Conservation (phyloP, 345 rosid genomes). For the Gossypium sturtianum region DNA sequence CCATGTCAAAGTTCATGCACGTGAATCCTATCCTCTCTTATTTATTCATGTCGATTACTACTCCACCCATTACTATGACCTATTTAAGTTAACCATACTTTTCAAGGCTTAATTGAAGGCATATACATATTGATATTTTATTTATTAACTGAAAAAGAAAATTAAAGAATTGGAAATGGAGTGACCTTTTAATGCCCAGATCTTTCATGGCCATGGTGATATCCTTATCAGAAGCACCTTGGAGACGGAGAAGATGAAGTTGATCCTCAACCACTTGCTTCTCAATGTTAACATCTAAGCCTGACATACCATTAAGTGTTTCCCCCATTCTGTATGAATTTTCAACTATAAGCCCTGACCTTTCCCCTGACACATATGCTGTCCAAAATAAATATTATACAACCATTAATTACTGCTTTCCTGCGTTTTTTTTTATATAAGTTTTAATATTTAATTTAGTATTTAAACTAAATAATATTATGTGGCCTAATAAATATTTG, state of each 20-base stretch:
- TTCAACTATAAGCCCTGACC: slow-evolving; percentile 42
- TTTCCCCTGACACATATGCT: slow-evolving; percentile 69
- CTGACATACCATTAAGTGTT: slow-evolving; percentile 41
- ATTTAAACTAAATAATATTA: too few relatives aligned
- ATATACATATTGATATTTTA: too few relatives aligned
- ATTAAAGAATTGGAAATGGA: neutral
- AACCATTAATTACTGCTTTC: neutral
- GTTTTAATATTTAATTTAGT: too few relatives aligned
- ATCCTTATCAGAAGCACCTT: slow-evolving; percentile 30
- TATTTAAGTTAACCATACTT: too few relatives aligned
- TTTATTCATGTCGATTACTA: neutral
- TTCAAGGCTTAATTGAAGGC: too few relatives aligned
- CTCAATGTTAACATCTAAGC: slow-evolving; percentile 50
- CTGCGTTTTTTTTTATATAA: neutral
- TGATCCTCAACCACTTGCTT: slow-evolving; percentile 37
- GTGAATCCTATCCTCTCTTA: neutral
- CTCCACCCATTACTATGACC: too few relatives aligned
- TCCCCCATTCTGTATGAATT: slow-evolving; percentile 42
- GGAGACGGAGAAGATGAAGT: slow-evolving; percentile 33
- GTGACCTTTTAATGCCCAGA: slow-evolving; percentile 52
- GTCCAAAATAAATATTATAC: neutral
- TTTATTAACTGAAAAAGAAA: too few relatives aligned
- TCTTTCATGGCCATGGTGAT: slow-evolving; percentile 49
- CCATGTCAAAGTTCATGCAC: neutral
- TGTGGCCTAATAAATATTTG: too few relatives aligned